Conservation (phyloP, 768 basidiomycete species). For the Lentinula boryana region DNA sequence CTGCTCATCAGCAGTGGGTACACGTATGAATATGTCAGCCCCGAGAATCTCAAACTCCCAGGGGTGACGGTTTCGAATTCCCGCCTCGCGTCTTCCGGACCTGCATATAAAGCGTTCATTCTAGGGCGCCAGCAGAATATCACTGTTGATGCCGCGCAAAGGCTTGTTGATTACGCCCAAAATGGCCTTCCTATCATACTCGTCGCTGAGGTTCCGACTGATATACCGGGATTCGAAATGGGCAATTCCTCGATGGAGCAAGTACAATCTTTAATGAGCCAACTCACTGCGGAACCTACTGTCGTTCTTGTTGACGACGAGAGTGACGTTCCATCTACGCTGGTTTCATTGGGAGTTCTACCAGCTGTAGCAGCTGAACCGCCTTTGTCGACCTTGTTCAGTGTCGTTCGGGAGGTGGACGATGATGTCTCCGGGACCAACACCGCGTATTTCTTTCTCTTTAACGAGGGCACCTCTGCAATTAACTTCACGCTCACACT, state of each 20-base stretch:
- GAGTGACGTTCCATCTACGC: constrained; percentile 4
- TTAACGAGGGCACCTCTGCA: constrained; percentile 6
- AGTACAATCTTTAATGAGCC: constrained; percentile 11
- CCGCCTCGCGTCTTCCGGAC: constrained; percentile 9
- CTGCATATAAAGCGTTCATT: constrained; percentile 13
- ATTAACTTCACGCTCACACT: constrained; percentile 10
- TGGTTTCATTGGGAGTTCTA: constrained; percentile 9
- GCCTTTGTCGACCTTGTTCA: constrained; percentile 5
- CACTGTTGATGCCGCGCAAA: constrained; percentile 12
- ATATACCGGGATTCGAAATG: constrained; percentile 11
- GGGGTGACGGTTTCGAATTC: constrained; percentile 10
- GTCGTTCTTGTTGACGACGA: constrained; percentile 8
- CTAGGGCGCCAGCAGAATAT: constrained; percentile 8
- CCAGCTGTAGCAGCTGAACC: constrained; percentile 8
- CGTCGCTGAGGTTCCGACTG: constrained; percentile 7
- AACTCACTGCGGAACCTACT: constrained; percentile 3
- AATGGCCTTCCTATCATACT: constrained; percentile 9
- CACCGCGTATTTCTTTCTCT: constrained; percentile 10
- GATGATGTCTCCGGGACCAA: not conserved
- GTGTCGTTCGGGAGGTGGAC: constrained; percentile 4
- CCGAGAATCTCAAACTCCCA: constrained; percentile 12
- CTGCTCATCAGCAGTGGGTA: constrained; percentile 8
- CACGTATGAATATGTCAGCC: constrained; percentile 13
- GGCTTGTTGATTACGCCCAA: constrained; percentile 9
- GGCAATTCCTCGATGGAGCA: constrained; percentile 6